These are phyloP conservation scores for Psidium guajava DNA, from an alignment of 345 rosid species.

Conservation along the genomic window DNA sequence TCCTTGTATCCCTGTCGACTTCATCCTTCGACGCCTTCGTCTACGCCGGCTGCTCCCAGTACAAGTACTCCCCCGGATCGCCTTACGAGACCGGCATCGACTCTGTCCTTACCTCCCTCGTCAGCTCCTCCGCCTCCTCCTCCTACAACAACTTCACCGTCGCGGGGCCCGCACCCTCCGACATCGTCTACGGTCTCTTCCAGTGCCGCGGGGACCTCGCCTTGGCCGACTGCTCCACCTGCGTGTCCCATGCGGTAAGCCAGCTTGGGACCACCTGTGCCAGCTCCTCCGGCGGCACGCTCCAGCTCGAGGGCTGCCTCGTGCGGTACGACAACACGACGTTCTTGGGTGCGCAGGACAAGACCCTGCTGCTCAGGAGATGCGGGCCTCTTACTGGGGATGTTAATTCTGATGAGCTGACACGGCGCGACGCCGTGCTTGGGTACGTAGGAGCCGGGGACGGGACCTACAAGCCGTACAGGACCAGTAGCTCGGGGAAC, in stretches of 20 bases:
- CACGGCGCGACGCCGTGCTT: conserved; percentile 47
- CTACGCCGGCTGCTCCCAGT: conserved; percentile 60
- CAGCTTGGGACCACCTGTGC: conserved; percentile 42
- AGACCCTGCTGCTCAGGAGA: conserved; percentile 45
- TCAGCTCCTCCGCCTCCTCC: conserved; percentile 34
- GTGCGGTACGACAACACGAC: conserved; percentile 58
- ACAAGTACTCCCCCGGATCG: conserved; percentile 38
- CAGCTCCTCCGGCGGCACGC: conserved; percentile 41
- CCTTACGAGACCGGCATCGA: conserved; percentile 57
- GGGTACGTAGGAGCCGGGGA: conserved; percentile 37
- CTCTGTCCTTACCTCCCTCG: conserved; percentile 39
- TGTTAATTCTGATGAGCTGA: conserved; percentile 30
- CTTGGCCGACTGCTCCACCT: conserved; percentile 50
- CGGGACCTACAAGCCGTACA: conserved; percentile 15
- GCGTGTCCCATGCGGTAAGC: conserved; percentile 54
- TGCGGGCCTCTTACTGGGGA: conserved; percentile 40
- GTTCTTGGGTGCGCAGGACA: conserved; percentile 71
- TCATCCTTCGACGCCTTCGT: conserved; percentile 43
- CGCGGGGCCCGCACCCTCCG: conserved; percentile 35
- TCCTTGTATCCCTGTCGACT: conserved; percentile 13
- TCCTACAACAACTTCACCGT: conserved; percentile 36
- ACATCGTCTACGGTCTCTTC: conserved; percentile 56
- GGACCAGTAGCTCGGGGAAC: conserved; percentile 45
- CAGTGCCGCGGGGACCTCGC: conserved; percentile 89
- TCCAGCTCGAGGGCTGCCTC: conserved; percentile 69